Evolutionary conservation across 305 asterid genomes (phyloP).

Genomic region (Caryopteris hybrid): DNA sequence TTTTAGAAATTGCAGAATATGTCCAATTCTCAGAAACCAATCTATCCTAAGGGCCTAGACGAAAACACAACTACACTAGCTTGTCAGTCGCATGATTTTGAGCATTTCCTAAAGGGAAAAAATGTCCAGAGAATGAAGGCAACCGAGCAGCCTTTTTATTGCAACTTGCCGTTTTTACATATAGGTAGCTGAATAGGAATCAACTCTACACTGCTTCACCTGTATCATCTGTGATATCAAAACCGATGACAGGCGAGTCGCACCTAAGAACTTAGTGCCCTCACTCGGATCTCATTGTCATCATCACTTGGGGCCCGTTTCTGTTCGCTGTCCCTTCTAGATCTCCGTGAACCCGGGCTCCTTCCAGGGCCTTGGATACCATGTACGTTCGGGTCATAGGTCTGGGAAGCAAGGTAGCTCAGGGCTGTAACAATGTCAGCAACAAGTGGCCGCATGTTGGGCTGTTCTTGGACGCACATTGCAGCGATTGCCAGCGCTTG

Average conservation of each 20-base stretch:
- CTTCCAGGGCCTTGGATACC: constrained; percentile 20
- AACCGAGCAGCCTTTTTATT: background rate
- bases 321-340: constrained; percentile 13
- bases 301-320: background rate
- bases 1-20: too few relatives aligned
- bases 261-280: background rate
- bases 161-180: background rate
- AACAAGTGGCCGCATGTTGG: constrained; percentile 57
- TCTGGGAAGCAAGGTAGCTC: constrained; percentile 61
- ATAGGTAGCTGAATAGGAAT: background rate
- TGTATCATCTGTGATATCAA: constrained; percentile 18
- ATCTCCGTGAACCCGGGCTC: constrained; percentile 16
- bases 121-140: background rate
- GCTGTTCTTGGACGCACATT: constrained; percentile 80
- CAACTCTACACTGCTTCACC: background rate
- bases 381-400: constrained; percentile 41
- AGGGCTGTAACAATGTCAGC: constrained; percentile 72
- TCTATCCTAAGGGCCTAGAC: too few relatives aligned
- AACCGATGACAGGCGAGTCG: constrained; percentile 7
- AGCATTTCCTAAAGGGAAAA: too few relatives aligned
- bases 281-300: background rate
- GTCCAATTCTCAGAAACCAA: too few relatives aligned
- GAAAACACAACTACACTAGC: too few relatives aligned
- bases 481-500: constrained; percentile 90
- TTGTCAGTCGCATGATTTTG: too few relatives aligned